Evolutionary conservation across 1,284 basidiomycete species (phyloP), one percentile per base, ranked within the genome.

Genomic region (Porogramme epimiltina): DNA sequence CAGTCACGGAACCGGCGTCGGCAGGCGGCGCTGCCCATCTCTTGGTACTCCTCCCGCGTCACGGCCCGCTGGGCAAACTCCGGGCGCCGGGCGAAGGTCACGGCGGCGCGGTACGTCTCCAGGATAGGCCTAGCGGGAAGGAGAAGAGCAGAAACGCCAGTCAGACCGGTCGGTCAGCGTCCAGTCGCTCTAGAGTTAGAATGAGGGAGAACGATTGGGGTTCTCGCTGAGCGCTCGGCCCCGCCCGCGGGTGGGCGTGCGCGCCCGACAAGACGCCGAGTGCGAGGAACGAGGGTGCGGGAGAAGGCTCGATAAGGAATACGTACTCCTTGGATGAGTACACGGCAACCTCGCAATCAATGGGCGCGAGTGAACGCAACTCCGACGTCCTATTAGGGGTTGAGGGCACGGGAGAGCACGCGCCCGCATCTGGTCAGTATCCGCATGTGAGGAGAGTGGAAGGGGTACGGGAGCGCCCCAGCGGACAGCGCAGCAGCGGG

Each of bases 11-110:
- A 89, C 66, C 85, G 91, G 55, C 83, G 75, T 51, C 89, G 79
- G 55, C 83, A 84, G 54, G 86, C 87, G 52, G 76, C 81, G 59
- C 82, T 87, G 31, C 93, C 93, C 55, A 78, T 80, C 70, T 95
- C 93, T 48, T 82, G 74, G 70, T 94, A 96, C 65, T 95, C 92
- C 45, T 81, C 81, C 34, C 88, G 76, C 2, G 91, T 91, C 59
- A 95, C 82, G 13, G 78, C 73, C 45, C 73, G 70, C 40, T 77
- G 71, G 2, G 71, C 55, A 62, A 88, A 84, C 49, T 75, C 73
- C 15, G 83, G 74, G 38, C 74, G 75, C 45, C 69, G 71, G 37
- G 84, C 80, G 58, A 93, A 81, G 9, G 75, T 71, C 49, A 81
- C 69, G 0, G 89, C 90, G 36, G 88, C 81, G 49, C 76, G 73